These are phyloP conservation scores for Elymus sibiricus DNA, from an alignment of 176 grass and related monocot genomes.

Conservation along the genomic window DNA sequence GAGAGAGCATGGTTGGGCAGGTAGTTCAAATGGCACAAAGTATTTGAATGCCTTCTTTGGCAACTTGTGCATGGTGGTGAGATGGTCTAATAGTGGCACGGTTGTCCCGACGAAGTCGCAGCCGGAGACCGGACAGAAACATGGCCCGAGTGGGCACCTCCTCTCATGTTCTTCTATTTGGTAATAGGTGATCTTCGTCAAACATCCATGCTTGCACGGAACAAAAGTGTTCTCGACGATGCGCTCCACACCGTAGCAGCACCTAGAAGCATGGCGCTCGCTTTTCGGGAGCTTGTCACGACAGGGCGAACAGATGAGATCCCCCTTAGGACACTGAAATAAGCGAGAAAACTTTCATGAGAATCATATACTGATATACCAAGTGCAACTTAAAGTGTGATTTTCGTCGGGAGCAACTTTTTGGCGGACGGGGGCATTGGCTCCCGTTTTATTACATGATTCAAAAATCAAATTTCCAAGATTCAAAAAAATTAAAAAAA, in stretches of 20 bases:
- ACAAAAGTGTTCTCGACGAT: background rate
- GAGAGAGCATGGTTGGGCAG: background rate
- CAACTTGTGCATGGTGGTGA: constrained; percentile 4
- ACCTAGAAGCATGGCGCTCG: background rate
- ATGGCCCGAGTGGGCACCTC: background rate
- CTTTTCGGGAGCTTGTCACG: background rate
- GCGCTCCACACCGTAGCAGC: constrained; percentile 9
- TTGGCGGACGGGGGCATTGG: no score
- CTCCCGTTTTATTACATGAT: no score
- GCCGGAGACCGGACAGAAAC: background rate
- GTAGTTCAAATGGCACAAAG: background rate
- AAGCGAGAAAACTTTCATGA: background rate
- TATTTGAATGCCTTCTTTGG: background rate
- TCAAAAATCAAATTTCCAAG: no score
- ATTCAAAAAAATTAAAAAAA: no score
- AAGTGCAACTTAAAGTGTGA: no score
- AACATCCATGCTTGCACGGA: background rate
- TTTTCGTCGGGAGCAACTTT: no score
- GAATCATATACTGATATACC: background rate
- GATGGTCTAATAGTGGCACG: background rate
- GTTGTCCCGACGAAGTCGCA: background rate
- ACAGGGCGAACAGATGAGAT: constrained; percentile 26
- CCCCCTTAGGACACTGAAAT: constrained; percentile 10
- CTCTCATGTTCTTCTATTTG: background rate
- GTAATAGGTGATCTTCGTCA: background rate